Evolutionary conservation across 2,329 filamentous ascomycete species (phyloP).

Genomic region (Fusarium sp.): DNA sequence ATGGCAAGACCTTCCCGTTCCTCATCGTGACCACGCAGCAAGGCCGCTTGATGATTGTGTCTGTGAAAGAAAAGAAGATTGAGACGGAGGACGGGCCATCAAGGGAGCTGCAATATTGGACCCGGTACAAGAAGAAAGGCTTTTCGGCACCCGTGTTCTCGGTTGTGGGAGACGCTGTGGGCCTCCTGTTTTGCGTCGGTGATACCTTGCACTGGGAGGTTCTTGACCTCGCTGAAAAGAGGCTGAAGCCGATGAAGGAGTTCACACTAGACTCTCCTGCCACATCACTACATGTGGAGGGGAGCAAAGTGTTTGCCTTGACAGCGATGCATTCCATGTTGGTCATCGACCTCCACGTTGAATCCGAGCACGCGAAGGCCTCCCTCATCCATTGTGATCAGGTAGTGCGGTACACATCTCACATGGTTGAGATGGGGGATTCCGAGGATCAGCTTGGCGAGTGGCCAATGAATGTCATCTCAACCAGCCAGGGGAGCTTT

Average conservation of each 20-base stretch:
- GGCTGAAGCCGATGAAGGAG: conserved; percentile 59
- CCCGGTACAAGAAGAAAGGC: conserved; percentile 62
- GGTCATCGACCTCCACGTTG: conserved; percentile 62
- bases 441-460: conserved; percentile 39
- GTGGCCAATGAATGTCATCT: conserved; percentile 60
- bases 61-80: conserved; percentile 51
- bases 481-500: conserved; percentile 60
- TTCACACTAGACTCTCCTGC: conserved; percentile 66
- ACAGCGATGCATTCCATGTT: conserved; percentile 67
- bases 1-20: conserved; percentile 70
- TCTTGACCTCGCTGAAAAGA: conserved; percentile 64
- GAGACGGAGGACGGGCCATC: conserved; percentile 24
- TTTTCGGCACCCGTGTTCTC: conserved; percentile 65
- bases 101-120: conserved; percentile 62
- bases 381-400: conserved; percentile 59
- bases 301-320: conserved; percentile 63
- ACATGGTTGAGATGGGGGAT: conserved; percentile 61
- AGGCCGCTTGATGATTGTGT: conserved; percentile 68
- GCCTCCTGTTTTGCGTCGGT: conserved; percentile 69
- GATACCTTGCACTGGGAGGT: conserved; percentile 66
- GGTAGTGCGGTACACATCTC: conserved; percentile 56
- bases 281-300: conserved; percentile 59
- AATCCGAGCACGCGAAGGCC: conserved; percentile 51
- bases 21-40: conserved; percentile 69
- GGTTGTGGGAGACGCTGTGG: conserved; percentile 65